These are phyloP conservation scores for Taiozyma sp. DNA, from an alignment of 1,139 yeast species.

Conservation along the genomic window DNA sequence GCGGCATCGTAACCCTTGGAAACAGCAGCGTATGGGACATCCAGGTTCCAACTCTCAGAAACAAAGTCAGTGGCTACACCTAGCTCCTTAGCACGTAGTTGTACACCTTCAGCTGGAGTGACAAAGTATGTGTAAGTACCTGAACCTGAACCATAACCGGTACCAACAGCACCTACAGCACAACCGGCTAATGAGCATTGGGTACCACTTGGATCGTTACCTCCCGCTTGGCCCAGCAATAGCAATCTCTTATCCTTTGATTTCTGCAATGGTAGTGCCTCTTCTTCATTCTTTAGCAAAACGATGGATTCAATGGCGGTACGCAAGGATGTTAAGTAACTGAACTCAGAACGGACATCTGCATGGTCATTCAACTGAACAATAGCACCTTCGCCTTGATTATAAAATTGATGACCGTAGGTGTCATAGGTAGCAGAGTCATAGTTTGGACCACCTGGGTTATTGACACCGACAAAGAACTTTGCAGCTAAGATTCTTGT, in stretches of 20 bases:
- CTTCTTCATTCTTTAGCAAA: slow-evolving; percentile 43
- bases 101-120: slow-evolving; percentile 47
- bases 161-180: slow-evolving; percentile 38
- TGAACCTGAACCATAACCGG: slow-evolving; percentile 51
- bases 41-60: slow-evolving; percentile 37
- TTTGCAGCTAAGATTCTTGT: slow-evolving; percentile 53
- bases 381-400: slow-evolving; percentile 44
- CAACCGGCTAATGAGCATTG: slow-evolving; percentile 39
- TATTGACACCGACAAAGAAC: slow-evolving; percentile 36
- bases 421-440: slow-evolving; percentile 50
- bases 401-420: slow-evolving; percentile 38
- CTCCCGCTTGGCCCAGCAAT: slow-evolving; percentile 47
- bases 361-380: slow-evolving; percentile 41
- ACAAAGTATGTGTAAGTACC: slow-evolving; percentile 45
- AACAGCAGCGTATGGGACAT: slow-evolving; percentile 34
- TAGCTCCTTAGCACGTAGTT: slow-evolving; percentile 34
- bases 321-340: slow-evolving; percentile 47
- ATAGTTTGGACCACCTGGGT: slow-evolving; percentile 41
- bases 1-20: slow-evolving; percentile 43
- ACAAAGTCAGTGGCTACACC: slow-evolving; percentile 39
- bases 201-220: slow-evolving; percentile 40
- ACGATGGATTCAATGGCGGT: slow-evolving; percentile 29
- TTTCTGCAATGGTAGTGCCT: slow-evolving; percentile 37
- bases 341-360: slow-evolving; percentile 35
- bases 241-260: slow-evolving; percentile 24